Evolutionary conservation across 2,329 filamentous ascomycete genomes (phyloP).

Genomic region (Cercospora sp.): DNA sequence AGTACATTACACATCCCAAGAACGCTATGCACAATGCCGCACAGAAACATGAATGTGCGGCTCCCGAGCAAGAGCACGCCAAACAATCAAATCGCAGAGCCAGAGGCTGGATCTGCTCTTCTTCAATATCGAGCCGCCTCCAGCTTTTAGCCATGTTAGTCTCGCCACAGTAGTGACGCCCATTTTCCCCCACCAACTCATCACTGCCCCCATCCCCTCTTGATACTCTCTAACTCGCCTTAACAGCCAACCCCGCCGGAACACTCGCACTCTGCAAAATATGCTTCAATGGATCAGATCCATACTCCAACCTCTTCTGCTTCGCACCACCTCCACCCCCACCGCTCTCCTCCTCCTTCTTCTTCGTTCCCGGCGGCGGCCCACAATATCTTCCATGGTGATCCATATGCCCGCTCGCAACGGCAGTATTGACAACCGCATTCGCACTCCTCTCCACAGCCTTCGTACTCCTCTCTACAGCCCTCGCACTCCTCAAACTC

Average conservation of each 20-base stretch:
- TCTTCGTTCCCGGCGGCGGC: slow-evolving; percentile 10
- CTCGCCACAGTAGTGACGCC: no score
- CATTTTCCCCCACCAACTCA: no score
- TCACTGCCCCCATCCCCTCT: no score
- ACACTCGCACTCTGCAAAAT: slow-evolving; percentile 13
- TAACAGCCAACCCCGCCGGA: slow-evolving; percentile 4
- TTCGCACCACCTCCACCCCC: not conserved
- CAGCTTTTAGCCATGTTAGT: no score
- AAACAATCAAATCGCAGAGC: not conserved
- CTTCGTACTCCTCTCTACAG: slow-evolving; percentile 20
- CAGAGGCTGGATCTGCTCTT: no score
- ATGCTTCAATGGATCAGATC: slow-evolving; percentile 2
- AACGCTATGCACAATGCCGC: slow-evolving; percentile 7
- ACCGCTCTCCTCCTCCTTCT: slow-evolving; percentile 6
- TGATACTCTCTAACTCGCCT: not conserved
- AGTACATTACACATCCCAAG: not conserved
- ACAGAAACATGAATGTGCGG: slow-evolving; percentile 13
- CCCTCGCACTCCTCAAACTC: slow-evolving; percentile 15
- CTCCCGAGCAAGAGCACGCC: slow-evolving; percentile 4
- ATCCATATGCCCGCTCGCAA: slow-evolving; percentile 27
- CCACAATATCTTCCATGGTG: slow-evolving; percentile 28
- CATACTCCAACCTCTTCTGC: slow-evolving; percentile 11
- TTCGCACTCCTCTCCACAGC: slow-evolving; percentile 21
- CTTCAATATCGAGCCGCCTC: no score
- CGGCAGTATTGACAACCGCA: slow-evolving; percentile 29